Conservation (phyloP, 1,284 basidiomycete genomes). For the Trametes polyzona region DNA sequence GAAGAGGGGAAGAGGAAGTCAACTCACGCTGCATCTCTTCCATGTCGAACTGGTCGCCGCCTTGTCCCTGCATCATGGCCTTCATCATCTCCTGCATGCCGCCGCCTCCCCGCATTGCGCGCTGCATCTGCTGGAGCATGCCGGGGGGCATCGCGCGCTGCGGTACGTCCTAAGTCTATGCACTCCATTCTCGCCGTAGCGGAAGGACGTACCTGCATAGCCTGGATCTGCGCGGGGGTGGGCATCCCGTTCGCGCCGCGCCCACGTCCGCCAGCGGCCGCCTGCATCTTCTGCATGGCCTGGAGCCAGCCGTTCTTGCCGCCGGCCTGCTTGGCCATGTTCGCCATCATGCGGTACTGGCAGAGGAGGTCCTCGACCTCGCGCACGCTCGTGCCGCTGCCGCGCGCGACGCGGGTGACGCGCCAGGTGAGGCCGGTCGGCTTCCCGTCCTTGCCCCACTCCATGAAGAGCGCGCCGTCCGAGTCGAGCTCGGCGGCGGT, state of each 20-base stretch:
- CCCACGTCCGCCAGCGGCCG: constrained; percentile 82
- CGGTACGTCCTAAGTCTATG: not conserved
- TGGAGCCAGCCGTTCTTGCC: constrained; percentile 95
- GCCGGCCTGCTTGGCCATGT: constrained; percentile 96
- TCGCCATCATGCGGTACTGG: constrained; percentile 97
- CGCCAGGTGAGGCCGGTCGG: constrained; percentile 85
- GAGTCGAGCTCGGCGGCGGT: constrained; percentile 92
- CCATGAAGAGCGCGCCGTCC: constrained; percentile 91
- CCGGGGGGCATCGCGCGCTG: constrained; percentile 89
- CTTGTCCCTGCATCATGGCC: constrained; percentile 91
- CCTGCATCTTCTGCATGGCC: constrained; percentile 90
- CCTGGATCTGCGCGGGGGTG: constrained; percentile 88
- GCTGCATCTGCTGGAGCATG: constrained; percentile 84
- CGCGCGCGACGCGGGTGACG: constrained; percentile 87
- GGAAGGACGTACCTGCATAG: constrained; percentile 73
- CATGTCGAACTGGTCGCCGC: constrained; percentile 81
- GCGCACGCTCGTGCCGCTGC: constrained; percentile 94
- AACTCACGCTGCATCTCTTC: constrained; percentile 85
- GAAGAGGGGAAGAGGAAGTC: not conserved
- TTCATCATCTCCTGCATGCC: constrained; percentile 97
- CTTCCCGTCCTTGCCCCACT: constrained; percentile 81
- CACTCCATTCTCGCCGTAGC: not conserved
- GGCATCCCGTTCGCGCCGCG: constrained; percentile 87
- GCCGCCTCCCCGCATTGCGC: constrained; percentile 79
- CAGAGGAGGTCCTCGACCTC: constrained; percentile 97